phyloP scores from a whole-genome alignment of 306 rosid species.

The Vachellia collinsii region DNA sequence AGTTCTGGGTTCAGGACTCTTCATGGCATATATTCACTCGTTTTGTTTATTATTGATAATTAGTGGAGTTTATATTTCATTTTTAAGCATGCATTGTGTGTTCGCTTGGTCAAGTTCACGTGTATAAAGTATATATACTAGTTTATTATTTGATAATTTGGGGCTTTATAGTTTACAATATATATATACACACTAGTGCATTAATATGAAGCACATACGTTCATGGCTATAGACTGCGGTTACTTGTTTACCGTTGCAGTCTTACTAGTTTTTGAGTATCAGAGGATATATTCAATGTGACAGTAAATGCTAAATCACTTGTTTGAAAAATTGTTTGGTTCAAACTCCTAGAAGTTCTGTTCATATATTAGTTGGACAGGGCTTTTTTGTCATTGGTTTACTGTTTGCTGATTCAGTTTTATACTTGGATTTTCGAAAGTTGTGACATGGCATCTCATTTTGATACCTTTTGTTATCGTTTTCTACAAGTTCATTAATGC shows the following conservation, averaged over 20 bases:
- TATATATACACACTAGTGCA: neutral
- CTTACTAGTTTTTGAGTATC: neutral
- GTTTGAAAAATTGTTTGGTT: neutral
- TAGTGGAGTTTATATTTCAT: neutral
- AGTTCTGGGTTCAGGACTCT: neutral
- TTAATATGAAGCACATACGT: neutral
- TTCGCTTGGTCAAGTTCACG: neutral
- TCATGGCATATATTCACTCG: neutral
- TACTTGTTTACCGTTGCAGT: neutral
- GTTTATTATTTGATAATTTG: too few relatives aligned
- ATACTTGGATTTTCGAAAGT: neutral
- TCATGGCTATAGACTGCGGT: neutral
- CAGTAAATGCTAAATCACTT: neutral
- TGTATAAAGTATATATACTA: neutral
- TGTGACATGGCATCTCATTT: neutral
- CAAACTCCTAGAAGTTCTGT: neutral
- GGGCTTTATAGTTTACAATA: neutral
- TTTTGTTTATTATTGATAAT: neutral
- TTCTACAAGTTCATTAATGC: conserved; percentile 28
- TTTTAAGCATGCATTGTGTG: neutral
- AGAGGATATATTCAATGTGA: neutral
- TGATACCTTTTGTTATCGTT: conserved; percentile 15
- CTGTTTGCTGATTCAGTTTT: neutral
- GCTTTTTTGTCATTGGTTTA: neutral
- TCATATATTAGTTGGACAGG: conserved; percentile 3